phyloP scores from a whole-genome alignment of 2,329 filamentous ascomycete genomes.

The Aaosphaeria pasadenensis region DNA sequence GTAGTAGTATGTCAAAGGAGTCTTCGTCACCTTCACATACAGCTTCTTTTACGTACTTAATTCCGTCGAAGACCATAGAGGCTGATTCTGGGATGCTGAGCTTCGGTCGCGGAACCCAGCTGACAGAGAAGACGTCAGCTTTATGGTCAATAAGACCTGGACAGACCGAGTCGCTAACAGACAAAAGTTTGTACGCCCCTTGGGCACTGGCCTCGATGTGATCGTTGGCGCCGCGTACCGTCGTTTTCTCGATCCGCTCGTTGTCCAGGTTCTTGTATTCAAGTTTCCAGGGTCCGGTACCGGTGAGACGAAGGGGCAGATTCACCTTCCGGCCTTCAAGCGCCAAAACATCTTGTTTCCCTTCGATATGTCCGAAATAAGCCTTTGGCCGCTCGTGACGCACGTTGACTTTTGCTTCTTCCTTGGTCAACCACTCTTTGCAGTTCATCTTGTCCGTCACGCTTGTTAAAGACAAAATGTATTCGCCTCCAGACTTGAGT shows the following conservation, averaged over 20 bases:
- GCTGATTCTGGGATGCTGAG: slow-evolving; percentile 64
- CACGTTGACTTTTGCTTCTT: slow-evolving; percentile 81
- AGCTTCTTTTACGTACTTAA: slow-evolving; percentile 68
- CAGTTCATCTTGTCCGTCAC: slow-evolving; percentile 85
- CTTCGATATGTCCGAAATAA: slow-evolving; percentile 81
- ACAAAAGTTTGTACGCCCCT: slow-evolving; percentile 77
- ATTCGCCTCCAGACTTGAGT: slow-evolving; percentile 80
- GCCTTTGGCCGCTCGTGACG: slow-evolving; percentile 84
- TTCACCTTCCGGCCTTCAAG: slow-evolving; percentile 72
- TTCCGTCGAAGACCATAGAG: slow-evolving; percentile 53
- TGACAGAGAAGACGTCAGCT: slow-evolving; percentile 73
- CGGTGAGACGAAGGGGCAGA: slow-evolving; percentile 80
- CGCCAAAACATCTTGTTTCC: slow-evolving; percentile 69
- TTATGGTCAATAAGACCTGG: slow-evolving; percentile 74
- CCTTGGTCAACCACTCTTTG: slow-evolving; percentile 79
- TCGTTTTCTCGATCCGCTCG: slow-evolving; percentile 45
- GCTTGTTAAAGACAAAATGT: slow-evolving; percentile 79
- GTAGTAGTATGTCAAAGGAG: slow-evolving; percentile 75
- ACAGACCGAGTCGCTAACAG: slow-evolving; percentile 76
- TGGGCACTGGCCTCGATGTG: slow-evolving; percentile 61
- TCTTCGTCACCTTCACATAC: slow-evolving; percentile 96
- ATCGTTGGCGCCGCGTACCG: slow-evolving; percentile 62
- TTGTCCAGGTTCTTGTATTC: slow-evolving; percentile 67
- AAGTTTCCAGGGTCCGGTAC: slow-evolving; percentile 80
- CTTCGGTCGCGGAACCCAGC: slow-evolving; percentile 80